phyloP scores from a whole-genome alignment of 257 asterid genomes.

The Linaria vulgaris region DNA sequence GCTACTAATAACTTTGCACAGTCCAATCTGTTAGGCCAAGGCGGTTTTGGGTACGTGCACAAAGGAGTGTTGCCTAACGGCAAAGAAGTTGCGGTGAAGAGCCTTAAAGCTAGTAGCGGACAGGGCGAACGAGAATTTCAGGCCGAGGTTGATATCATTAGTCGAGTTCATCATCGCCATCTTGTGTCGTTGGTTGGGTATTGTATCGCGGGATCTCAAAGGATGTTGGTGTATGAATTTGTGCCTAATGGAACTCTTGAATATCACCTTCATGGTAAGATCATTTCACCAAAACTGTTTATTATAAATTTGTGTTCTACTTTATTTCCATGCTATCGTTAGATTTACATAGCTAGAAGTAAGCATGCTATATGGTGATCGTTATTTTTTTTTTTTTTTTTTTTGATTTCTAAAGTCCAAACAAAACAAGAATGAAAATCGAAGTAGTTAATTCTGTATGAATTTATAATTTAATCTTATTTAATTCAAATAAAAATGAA shows the following conservation, averaged over 20 bases:
- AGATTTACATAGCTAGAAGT: no score
- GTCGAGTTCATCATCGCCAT: conserved; percentile 68
- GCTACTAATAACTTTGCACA: conserved; percentile 52
- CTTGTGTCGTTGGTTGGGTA: conserved; percentile 64
- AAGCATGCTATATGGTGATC: no score
- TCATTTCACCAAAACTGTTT: not conserved
- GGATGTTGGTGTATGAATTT: conserved; percentile 63
- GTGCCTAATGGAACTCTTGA: conserved; percentile 54
- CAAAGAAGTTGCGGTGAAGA: conserved; percentile 55
- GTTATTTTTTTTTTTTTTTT: no score
- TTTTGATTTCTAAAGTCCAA: no score
- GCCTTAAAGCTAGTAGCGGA: conserved; percentile 54
- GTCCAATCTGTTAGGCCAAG: conserved; percentile 57
- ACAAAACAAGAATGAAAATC: no score
- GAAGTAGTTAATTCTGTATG: no score
- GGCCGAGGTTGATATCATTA: conserved; percentile 64
- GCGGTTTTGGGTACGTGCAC: conserved; percentile 73
- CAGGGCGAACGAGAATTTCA: conserved; percentile 72
- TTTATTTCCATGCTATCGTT: no score
- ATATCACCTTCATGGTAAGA: conserved; percentile 61
- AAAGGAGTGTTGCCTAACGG: conserved; percentile 66
- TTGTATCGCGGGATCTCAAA: conserved; percentile 52
- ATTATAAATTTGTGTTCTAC: no score
- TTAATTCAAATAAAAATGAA: no score
- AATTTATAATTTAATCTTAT: no score